phyloP scores from a whole-genome alignment of 371 early-diverging fungal species.

The Funneliformis caledonium region DNA sequence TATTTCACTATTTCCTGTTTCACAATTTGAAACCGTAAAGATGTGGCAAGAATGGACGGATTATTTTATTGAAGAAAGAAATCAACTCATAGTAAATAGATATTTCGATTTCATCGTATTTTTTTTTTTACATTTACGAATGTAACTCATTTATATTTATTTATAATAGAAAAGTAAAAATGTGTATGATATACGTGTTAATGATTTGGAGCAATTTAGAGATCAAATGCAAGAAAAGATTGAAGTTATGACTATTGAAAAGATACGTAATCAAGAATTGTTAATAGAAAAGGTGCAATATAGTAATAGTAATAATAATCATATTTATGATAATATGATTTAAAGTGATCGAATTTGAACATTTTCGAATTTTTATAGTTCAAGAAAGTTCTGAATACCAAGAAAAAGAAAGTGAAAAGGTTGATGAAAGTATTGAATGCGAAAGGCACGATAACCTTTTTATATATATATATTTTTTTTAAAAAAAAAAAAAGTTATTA shows the following conservation, averaged over 20 bases:
- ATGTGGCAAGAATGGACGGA: constrained; percentile 27
- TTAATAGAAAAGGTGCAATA: constrained; percentile 17
- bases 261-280: background rate
- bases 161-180: no score
- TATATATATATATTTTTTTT: background rate
- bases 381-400: constrained; percentile 20
- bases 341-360: no score
- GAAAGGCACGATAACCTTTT: background rate
- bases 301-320: background rate
- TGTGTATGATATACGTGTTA: constrained; percentile 7
- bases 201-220: background rate
- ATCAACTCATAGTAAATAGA: background rate
- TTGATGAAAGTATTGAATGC: constrained; percentile 13
- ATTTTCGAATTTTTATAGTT: background rate
- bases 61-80: constrained; percentile 22
- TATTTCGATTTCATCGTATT: background rate
- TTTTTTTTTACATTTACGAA: background rate
- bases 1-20: background rate
- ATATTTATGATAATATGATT: background rate
- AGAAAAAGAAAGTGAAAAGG: constrained; percentile 31
- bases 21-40: background rate
- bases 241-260: constrained; percentile 8
- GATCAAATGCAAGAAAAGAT: constrained; percentile 5
- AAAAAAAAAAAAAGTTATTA: background rate
- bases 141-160: background rate